Conservation (phyloP, 1,284 basidiomycete species). For the Fomitopsis palustris region DNA sequence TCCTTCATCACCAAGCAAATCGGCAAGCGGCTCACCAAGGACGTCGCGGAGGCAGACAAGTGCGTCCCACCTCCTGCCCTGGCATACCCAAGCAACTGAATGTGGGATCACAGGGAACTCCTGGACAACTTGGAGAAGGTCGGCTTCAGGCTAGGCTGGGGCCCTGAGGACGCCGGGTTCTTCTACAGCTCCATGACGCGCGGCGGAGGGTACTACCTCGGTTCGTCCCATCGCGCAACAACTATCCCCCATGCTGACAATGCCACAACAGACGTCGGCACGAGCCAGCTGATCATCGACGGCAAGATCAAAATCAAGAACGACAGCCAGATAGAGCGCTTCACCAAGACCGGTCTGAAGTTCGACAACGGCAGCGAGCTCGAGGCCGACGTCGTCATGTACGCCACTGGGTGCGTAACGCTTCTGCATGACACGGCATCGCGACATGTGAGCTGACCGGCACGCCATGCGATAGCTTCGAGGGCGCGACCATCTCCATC, state of each 20-base stretch:
- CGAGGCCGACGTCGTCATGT: slow-evolving; percentile 64
- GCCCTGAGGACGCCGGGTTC: slow-evolving; percentile 53
- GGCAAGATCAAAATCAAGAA: slow-evolving; percentile 74
- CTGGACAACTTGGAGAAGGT: slow-evolving; percentile 51
- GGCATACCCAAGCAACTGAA: not conserved
- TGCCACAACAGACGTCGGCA: slow-evolving; percentile 48
- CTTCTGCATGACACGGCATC: not conserved
- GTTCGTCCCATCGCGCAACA: slow-evolving; percentile 16
- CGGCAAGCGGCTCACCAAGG: slow-evolving; percentile 39
- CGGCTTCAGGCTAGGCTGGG: slow-evolving; percentile 57
- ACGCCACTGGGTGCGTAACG: slow-evolving; percentile 54
- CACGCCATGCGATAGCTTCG: slow-evolving; percentile 30
- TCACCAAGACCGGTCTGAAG: slow-evolving; percentile 51
- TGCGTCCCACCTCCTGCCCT: slow-evolving; percentile 8
- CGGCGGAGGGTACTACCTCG: slow-evolving; percentile 42
- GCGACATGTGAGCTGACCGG: slow-evolving; percentile 9
- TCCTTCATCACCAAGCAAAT: slow-evolving; percentile 42
- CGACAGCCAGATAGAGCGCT: slow-evolving; percentile 50
- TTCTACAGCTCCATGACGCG: slow-evolving; percentile 35
- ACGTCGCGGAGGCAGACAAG: slow-evolving; percentile 53
- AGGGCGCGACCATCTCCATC: slow-evolving; percentile 37
- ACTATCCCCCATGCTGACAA: not conserved
- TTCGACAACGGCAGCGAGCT: slow-evolving; percentile 66
- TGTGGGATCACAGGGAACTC: slow-evolving; percentile 35
- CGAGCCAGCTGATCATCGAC: slow-evolving; percentile 60